Evolutionary conservation across 768 basidiomycete genomes (phyloP).

Genomic region (Auricularia heimuer): DNA sequence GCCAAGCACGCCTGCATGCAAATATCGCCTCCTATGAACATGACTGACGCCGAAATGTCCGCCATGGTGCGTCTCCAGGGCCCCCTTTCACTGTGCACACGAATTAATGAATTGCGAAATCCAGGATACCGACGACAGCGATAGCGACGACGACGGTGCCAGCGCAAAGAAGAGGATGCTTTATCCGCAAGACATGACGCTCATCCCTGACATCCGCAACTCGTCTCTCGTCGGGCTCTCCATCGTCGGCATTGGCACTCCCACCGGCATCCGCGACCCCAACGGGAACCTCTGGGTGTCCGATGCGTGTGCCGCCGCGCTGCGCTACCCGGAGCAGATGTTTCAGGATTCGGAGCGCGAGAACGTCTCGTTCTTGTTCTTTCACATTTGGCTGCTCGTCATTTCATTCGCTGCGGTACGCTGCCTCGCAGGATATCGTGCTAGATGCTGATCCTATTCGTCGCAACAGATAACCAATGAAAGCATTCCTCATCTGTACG

Average conservation of each 20-base stretch:
- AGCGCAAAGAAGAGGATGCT: background rate
- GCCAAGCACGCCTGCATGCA: no score
- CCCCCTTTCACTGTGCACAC: no score
- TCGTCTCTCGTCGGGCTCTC: background rate
- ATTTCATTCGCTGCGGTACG: background rate
- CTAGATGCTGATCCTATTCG: no score
- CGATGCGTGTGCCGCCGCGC: background rate
- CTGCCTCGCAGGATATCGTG: background rate
- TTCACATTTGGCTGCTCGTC: background rate
- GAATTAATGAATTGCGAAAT: no score
- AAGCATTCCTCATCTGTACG: background rate
- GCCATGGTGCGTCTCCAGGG: no score
- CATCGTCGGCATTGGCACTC: background rate
- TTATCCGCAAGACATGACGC: background rate
- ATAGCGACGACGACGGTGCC: no score
- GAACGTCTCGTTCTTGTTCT: constrained; percentile 1
- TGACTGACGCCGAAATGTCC: no score
- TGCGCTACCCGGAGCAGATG: background rate
- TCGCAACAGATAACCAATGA: background rate
- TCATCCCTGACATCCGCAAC: background rate
- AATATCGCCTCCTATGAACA: no score
- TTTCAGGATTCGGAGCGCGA: background rate
- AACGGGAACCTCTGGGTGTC: background rate
- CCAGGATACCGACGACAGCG: no score
- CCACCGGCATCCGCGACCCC: background rate